Base-by-base conservation (phyloP, 78 protist species). In the Chrysochromulina parva region DNA sequence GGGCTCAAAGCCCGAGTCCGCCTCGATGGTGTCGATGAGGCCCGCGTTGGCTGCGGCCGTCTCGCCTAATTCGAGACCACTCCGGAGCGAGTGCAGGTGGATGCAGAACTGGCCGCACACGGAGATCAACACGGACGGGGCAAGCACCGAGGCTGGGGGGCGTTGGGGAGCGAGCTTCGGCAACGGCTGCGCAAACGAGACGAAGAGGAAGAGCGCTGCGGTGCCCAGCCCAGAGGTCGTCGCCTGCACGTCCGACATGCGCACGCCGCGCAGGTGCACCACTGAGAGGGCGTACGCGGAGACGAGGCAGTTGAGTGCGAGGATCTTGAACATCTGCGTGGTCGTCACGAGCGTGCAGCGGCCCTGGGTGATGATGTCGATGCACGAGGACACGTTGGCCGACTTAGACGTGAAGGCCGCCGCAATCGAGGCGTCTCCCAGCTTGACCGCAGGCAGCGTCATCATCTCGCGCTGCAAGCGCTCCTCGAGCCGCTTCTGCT, bases 381-480 rank as follows among this genome's bases (percentile, higher is more conserved):
- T 16, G 78, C 78, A 69, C 54, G 52, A 3, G 47, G 1, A 0
- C 50, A 98, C 59, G 55, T 85, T 57, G 59, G 96, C 85, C n/a
- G 78, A 53, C 76, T 94, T 94, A 20, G 98, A 90, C 3, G 99
- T 98, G 93, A 99, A 99, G 14, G 99, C 99, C 20, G 99, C 85
- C 6, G 99, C 99, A n/a, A 98, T 94, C 0, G 98, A 94, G 38
- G 99, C 99, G 59, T 99, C 99, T 6, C 99, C 96, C 26, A 96
- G 82, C 94, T 93, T 48, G 85, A 97, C 95, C 92, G 96, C 38
- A 47, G 90, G 92, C 53, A 47, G 24, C 80, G 93, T 95, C 88
- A 14, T 14, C 76, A 69, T 69, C 59, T 16, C 59, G 16, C 17
- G 47, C 59, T 9, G 48, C 13, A 16, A 0, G 26, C 6, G 16